Evolutionary conservation across 352 stramenopile genomes (phyloP), one percentile per base, ranked within the genome.

Genomic region (Globisporangium carolinianum): DNA sequence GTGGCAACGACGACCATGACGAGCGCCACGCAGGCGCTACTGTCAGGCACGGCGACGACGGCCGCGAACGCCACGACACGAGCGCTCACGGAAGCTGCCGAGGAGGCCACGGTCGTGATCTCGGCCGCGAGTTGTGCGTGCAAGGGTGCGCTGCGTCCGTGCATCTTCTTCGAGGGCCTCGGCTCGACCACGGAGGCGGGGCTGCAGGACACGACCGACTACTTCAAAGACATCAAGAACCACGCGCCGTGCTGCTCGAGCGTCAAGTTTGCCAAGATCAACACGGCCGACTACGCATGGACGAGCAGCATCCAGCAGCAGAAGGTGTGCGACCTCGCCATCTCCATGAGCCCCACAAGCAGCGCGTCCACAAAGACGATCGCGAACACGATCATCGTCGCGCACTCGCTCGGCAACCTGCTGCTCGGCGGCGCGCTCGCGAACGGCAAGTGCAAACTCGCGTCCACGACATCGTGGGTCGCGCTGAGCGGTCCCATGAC

Each of bases 401-500:
- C 63, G 4, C 77, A 90, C 55, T 90, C 77, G 17, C 83, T 88
- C 74, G 80, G 63, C 8, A 87, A 82, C 57, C 60, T 88, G 9
- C 72, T 78, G 41, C 37, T 87, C 15, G 63, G 58, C 0, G 68
- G 71, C 35, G 78, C 80, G 2, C 65, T 65, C 11, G 60, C 60
- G 6, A 65, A 43, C 9, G 60, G 60, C 8, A 60, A 61, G 42
- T 65, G 60, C 32, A 46, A 37, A 17, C 53, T 65, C 17, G 60
- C 48, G 14, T 41, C 56, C 12, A 72, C 59, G 10, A 55, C 62
- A 4, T 72, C 66, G 10, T 83, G 74, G 74, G 43, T 81, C 15
- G 65, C 66, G 9, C 65, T 69, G 15, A 83, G 74, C 39, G 62
- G 69, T 4, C 72, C 74, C 1, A 71, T 83, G 59, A 64, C 39